These are phyloP conservation scores for Blastomyces parvus DNA, from an alignment of 2,329 filamentous ascomycete genomes.

Conservation along the genomic window DNA sequence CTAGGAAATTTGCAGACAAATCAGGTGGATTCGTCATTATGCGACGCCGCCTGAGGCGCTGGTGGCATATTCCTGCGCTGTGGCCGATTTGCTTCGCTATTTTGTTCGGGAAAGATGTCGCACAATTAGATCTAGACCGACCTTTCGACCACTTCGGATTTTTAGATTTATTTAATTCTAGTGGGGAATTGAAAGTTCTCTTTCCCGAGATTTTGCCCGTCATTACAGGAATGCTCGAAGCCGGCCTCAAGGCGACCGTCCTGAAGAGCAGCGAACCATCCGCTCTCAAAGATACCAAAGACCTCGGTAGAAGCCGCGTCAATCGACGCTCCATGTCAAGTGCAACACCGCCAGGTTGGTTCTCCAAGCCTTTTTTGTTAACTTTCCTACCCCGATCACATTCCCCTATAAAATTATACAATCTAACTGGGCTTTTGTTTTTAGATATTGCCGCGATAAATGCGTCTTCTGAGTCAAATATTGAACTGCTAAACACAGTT, in stretches of 20 bases:
- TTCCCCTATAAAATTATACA: background rate
- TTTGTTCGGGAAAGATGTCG: conserved; percentile 74
- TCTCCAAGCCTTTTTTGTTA: background rate
- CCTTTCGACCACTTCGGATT: conserved; percentile 67
- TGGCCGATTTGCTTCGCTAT: conserved; percentile 88
- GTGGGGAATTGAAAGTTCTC: conserved; percentile 53
- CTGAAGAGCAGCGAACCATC: conserved; percentile 27
- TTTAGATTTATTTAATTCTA: conserved; percentile 56
- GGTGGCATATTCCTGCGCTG: conserved; percentile 76
- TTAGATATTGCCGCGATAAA: background rate
- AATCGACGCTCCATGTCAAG: conserved; percentile 7
- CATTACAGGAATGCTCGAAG: conserved; percentile 77
- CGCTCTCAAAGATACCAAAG: background rate
- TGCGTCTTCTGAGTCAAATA: conserved; percentile 44
- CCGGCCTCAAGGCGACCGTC: conserved; percentile 59
- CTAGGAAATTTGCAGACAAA: conserved; percentile 75
- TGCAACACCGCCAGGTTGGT: conserved; percentile 1
- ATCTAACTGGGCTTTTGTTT: background rate
- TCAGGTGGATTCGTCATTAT: conserved; percentile 82
- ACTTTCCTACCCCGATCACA: background rate
- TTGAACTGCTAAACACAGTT: conserved; percentile 61
- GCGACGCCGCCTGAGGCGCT: conserved; percentile 68
- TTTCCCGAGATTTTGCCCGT: conserved; percentile 72
- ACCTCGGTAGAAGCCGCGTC: background rate
- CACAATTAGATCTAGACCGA: conserved; percentile 60